Evolutionary conservation across 2,329 filamentous ascomycete genomes (phyloP).

Genomic region (Chrysoporthe deuterocubensis): DNA sequence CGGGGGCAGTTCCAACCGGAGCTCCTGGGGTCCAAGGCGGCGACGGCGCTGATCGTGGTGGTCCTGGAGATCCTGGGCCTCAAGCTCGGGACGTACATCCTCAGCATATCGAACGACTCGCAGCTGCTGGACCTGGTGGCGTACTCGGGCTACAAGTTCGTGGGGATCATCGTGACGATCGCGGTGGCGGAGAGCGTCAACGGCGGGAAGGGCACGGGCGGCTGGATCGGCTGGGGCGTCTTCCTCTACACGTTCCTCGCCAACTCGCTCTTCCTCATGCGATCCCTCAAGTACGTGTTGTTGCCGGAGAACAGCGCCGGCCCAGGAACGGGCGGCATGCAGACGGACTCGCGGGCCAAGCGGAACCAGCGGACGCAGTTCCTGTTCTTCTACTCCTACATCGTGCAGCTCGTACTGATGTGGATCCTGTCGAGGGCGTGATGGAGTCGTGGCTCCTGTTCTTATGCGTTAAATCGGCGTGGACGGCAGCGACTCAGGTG

Average conservation of each 20-base stretch:
- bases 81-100: constrained; percentile 89
- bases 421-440: constrained; percentile 65
- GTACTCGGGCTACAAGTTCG: constrained; percentile 98
- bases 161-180: constrained; percentile 91
- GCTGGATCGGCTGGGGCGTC: constrained; percentile 85
- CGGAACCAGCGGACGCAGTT: constrained; percentile 89
- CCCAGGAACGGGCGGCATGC: constrained; percentile 62
- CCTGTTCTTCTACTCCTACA: constrained; percentile 90
- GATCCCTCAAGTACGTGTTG: constrained; percentile 93
- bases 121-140: constrained; percentile 93
- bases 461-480: neutral
- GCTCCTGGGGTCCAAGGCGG: constrained; percentile 86
- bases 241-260: constrained; percentile 93
- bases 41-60: constrained; percentile 81
- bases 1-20: constrained; percentile 93
- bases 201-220: constrained; percentile 78
- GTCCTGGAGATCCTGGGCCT: constrained; percentile 86
- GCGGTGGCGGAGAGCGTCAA: constrained; percentile 78
- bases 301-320: constrained; percentile 79
- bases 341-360: constrained; percentile 79
- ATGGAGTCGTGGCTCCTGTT: constrained; percentile 7
- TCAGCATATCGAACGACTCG: constrained; percentile 91
- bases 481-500: neutral
- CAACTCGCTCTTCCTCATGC: constrained; percentile 93
- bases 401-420: constrained; percentile 95